phyloP scores from a whole-genome alignment of 306 rosid species.

The Prunus dulcis region DNA sequence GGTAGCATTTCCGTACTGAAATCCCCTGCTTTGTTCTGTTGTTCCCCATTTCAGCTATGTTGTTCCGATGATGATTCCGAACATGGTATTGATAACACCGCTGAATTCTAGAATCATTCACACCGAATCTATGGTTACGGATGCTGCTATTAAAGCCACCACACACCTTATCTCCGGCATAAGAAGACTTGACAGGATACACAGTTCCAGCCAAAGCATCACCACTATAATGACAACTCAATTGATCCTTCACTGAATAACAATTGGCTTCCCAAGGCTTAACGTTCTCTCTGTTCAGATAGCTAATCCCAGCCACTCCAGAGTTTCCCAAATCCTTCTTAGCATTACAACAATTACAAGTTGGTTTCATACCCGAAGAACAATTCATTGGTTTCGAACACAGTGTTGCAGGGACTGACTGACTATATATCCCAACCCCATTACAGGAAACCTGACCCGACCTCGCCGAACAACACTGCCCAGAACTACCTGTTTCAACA shows the following conservation, averaged over 20 bases:
- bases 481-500: conserved; percentile 1
- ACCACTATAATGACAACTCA: background rate
- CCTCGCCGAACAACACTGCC: background rate
- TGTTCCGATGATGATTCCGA: background rate
- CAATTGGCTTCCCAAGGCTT: conserved; percentile 16
- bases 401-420: background rate
- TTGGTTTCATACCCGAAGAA: background rate
- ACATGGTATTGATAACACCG: conserved; percentile 5
- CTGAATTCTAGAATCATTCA: conserved; percentile 10
- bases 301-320: background rate
- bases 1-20: conserved; percentile 4
- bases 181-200: background rate
- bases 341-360: background rate
- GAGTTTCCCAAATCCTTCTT: background rate
- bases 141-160: conserved; percentile 13
- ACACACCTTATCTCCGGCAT: background rate
- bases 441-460: conserved; percentile 1
- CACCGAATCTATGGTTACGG: conserved; percentile 11
- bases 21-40: conserved; percentile 1
- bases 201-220: background rate
- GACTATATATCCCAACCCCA: conserved; percentile 3
- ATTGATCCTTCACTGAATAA: background rate
- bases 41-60: conserved; percentile 16
- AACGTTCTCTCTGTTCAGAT: conserved; percentile 22
- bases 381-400: background rate